A percentile compares a stretch with the other conserved stretches of the same genome.
These are phyloP conservation scores for Talaromyces sp. DNA, from an alignment of 2,329 filamentous ascomycete genomes.

Conservation along the genomic window DNA sequence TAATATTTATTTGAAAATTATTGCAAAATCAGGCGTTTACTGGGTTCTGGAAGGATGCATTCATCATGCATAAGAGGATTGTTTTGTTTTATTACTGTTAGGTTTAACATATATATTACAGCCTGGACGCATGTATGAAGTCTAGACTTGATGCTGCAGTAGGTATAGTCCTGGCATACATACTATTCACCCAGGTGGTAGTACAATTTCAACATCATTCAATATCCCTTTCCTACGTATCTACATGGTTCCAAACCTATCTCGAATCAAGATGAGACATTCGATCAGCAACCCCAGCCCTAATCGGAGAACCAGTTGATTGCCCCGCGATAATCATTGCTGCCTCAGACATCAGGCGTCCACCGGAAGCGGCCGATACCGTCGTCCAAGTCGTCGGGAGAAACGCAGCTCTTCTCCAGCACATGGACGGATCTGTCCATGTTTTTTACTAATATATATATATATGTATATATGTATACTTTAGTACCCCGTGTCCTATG, in stretches of 20 bases:
- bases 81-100: background rate
- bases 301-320: no score
- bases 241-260: background rate
- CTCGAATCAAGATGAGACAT: no score
- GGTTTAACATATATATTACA: slow-evolving; percentile 7
- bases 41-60: background rate
- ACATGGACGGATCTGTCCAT: background rate
- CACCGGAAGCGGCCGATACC: slow-evolving; percentile 21
- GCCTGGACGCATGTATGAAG: background rate
- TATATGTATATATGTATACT: no score
- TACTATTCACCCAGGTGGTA: background rate
- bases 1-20: background rate
- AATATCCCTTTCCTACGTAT: background rate
- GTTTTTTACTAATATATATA: no score
- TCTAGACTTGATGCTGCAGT: background rate
- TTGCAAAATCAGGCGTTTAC: slow-evolving; percentile 15
- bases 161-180: background rate
- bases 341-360: background rate
- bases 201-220: slow-evolving; percentile 4
- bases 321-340: background rate
- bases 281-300: no score
- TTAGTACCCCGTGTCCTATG: no score
- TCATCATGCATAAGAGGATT: slow-evolving; percentile 4
- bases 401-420: background rate
- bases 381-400: background rate